These are phyloP conservation scores for Diaporthe aspalathi DNA, from an alignment of 2,329 filamentous ascomycete genomes.

Conservation along the genomic window DNA sequence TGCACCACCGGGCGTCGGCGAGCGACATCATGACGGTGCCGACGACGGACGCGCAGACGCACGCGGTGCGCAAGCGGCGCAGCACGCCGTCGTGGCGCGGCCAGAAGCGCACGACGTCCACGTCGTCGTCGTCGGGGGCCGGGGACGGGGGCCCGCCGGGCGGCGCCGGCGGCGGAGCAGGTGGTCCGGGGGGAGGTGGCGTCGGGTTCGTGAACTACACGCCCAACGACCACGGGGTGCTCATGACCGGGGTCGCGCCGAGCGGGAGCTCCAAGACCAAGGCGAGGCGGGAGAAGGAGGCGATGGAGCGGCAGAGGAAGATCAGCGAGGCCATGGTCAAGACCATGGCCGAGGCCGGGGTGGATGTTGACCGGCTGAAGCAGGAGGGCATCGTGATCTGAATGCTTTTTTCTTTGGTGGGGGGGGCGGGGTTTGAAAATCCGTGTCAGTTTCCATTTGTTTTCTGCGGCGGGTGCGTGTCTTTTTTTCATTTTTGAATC, in stretches of 20 bases:
- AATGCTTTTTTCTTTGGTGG: constrained; percentile 34
- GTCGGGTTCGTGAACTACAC: constrained; percentile 91
- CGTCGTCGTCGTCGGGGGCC: constrained; percentile 5
- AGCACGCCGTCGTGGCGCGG: constrained; percentile 39
- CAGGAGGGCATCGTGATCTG: constrained; percentile 62
- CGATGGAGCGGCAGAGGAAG: constrained; percentile 77
- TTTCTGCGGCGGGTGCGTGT: not conserved
- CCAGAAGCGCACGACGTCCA: constrained; percentile 25
- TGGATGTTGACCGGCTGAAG: constrained; percentile 68
- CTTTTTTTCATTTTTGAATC: not conserved
- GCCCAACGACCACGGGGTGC: constrained; percentile 78
- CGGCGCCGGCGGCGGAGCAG: constrained; percentile 42
- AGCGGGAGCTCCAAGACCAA: constrained; percentile 95
- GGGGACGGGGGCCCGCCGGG: constrained; percentile 41
- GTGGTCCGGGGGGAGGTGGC: constrained; percentile 45
- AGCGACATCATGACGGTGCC: constrained; percentile 33
- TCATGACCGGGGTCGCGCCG: constrained; percentile 91
- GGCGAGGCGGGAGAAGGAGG: constrained; percentile 89
- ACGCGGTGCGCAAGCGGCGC: constrained; percentile 44
- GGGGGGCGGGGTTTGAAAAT: no score
- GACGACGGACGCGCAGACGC: constrained; percentile 33
- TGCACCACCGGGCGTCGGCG: constrained; percentile 36
- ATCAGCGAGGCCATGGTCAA: constrained; percentile 76
- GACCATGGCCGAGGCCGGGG: constrained; percentile 77
- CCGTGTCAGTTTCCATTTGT: not conserved